Evolutionary conservation across 2,329 filamentous ascomycete species (phyloP), one percentile per base, ranked within the genome.

Genomic region (Ophiocordyceps camponoti-floridani): DNA sequence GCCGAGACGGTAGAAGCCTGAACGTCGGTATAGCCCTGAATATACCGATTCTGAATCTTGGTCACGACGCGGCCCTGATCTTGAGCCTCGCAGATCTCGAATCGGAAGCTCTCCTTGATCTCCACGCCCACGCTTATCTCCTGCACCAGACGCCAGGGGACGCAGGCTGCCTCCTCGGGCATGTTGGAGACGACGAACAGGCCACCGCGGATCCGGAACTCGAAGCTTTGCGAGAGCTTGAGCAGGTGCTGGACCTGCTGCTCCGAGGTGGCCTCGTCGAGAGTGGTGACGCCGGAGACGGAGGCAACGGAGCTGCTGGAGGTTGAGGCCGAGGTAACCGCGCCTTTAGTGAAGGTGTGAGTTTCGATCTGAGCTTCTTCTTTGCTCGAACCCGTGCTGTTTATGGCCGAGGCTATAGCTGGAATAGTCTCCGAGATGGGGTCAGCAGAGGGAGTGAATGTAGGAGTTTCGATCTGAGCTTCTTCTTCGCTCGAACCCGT

Each of bases 1-100:
- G 9, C 14, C 14, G 35, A 37, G 35, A 33, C 16, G 28, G n/a
- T 11, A 33, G 42, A 33, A 12, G 42, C 28, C 27, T 18, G 35
- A 9, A 23, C 10, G n/a, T 31, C 42, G 42, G 42, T 23, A 11
- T 35, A 18, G 13, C 42, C 42, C 16, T 43, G 35, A 30, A 43
- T 9, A 11, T 23, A 43, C 28, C 35, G 28, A 26, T 26, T 30
- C 42, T 43, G 28, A 16, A 43, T 4, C 42, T 43, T 23, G n/a
- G 42, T 43, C 16, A 43, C 42, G 28, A 43, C 42, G n/a, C 42
- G 42, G n/a, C 42, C 42, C n/a, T 43, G 30, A 10, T 43, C 42
- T 5, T 14, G 18, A 16, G 42, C 9, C 28, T 43, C 42, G 42
- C 42, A 43, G 14, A 35, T 35, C 42, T 43, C 42, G 8, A 35